Percentiles rank a stretch among this genome's conserved stretches.
Conservation (phyloP, 2,329 filamentous ascomycete genomes). For the Pseudopithomyces maydicus region DNA sequence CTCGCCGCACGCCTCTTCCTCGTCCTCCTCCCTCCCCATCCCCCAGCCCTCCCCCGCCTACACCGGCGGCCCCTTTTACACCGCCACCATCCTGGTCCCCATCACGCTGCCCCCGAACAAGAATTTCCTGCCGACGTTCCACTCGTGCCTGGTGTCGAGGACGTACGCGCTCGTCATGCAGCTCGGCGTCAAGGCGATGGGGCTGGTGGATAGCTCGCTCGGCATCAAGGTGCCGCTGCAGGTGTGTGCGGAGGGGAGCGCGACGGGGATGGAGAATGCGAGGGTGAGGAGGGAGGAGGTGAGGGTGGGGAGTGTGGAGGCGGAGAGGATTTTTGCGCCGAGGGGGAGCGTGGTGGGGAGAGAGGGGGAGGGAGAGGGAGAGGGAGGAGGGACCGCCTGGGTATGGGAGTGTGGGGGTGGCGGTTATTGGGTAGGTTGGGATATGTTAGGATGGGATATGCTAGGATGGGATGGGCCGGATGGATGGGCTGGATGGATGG, state of each 20-base stretch:
- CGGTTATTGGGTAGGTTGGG: too few species aligned
- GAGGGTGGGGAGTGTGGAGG: conserved; percentile 22
- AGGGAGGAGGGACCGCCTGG: conserved; percentile 25
- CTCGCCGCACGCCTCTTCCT: too few species aligned
- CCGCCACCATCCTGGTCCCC: conserved; percentile 66
- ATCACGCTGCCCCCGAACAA: conserved; percentile 65
- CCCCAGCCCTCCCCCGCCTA: conserved; percentile 49
- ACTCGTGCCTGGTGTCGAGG: conserved; percentile 70
- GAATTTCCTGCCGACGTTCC: conserved; percentile 70
- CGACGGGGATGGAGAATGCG: conserved; percentile 38
- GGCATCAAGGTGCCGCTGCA: conserved; percentile 54
- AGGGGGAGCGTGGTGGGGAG: conserved; percentile 41
- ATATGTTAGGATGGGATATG: too few species aligned
- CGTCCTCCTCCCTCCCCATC: conserved; percentile 23
- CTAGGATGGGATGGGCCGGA: too few species aligned
- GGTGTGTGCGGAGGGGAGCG: conserved; percentile 47
- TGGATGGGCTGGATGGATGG: too few species aligned
- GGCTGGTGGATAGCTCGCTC: conserved; percentile 43
- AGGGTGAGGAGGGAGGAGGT: conserved; percentile 36
- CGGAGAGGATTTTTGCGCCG: conserved; percentile 41
- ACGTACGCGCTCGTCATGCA: conserved; percentile 65
- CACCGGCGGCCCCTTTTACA: conserved; percentile 60
- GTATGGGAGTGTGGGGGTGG: not conserved
- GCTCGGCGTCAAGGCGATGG: conserved; percentile 55
- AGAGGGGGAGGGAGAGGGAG: conserved; percentile 32